A percentile compares a stretch with the other conserved stretches of the same genome.
phyloP scores from a whole-genome alignment of 768 basidiomycete species.

The Exidia glandulosa region DNA sequence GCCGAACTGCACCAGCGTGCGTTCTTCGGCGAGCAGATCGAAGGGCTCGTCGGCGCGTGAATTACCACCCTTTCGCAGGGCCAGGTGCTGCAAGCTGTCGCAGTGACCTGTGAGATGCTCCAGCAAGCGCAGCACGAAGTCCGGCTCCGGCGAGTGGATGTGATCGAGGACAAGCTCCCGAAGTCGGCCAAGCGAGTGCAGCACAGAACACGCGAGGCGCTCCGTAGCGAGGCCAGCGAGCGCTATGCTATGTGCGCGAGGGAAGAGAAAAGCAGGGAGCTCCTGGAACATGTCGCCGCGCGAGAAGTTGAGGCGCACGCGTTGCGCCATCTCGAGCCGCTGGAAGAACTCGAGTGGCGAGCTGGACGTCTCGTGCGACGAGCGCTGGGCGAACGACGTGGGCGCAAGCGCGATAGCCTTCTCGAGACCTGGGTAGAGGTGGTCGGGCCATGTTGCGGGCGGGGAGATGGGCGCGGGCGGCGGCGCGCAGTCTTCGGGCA shows the following conservation, averaged over 20 bases:
- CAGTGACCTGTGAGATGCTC: neutral
- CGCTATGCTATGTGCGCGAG: neutral
- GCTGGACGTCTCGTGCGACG: neutral
- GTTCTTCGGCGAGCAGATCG: neutral
- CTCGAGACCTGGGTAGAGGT: neutral
- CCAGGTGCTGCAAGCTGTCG: neutral
- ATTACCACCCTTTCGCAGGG: neutral
- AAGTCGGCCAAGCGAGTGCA: neutral
- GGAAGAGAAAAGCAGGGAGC: neutral
- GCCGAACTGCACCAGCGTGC: neutral
- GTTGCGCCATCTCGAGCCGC: neutral
- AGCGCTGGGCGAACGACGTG: neutral
- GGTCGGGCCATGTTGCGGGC: neutral
- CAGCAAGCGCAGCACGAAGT: neutral
- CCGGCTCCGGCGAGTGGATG: neutral
- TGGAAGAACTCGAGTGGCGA: neutral
- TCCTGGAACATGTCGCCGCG: neutral
- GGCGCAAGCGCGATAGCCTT: neutral
- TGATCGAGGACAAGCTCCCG: neutral
- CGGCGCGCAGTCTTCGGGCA: neutral
- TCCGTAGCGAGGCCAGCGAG: neutral
- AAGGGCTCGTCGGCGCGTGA: neutral
- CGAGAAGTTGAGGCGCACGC: neutral
- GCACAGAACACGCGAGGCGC: neutral
- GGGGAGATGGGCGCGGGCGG: neutral